phyloP scores from a whole-genome alignment of 1,139 yeast genomes.

The Eremothecium cymbalariae region DNA sequence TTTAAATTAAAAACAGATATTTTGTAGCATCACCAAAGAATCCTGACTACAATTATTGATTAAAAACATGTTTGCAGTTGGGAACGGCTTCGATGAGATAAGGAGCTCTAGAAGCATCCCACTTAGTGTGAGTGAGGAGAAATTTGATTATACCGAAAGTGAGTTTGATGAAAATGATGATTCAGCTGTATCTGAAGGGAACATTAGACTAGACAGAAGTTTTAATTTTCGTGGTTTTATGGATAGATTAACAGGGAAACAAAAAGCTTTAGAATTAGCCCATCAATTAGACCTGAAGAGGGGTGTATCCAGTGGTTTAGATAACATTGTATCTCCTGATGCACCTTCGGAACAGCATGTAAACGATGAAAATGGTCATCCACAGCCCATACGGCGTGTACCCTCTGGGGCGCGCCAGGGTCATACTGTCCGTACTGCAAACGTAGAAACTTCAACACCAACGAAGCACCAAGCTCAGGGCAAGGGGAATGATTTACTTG shows the following conservation, averaged over 20 bases:
- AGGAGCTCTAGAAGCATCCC: conserved; percentile 6
- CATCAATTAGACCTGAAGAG: conserved; percentile 16
- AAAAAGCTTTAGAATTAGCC: conserved; percentile 19
- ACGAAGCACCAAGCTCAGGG: conserved; percentile 12
- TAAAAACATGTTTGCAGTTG: conserved; percentile 9
- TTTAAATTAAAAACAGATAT: no score
- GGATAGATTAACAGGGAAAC: conserved; percentile 17
- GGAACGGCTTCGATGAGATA: conserved; percentile 8
- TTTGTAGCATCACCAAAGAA: no score
- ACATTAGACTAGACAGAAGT: conserved; percentile 8
- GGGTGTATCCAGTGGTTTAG: conserved; percentile 5
- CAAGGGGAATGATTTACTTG: conserved; percentile 13
- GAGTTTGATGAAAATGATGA: conserved; percentile 13
- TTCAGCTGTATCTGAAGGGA: conserved; percentile 9
- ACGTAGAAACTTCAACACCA: conserved; percentile 15
- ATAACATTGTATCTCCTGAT: conserved; percentile 1
- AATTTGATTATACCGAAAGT: conserved; percentile 16
- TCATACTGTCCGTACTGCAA: conserved; percentile 12
- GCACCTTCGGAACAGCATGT: conserved; percentile 1
- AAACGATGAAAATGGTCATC: conserved; percentile 2
- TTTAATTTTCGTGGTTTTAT: conserved; percentile 15
- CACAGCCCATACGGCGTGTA: conserved; percentile 11
- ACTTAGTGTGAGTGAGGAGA: conserved; percentile 12
- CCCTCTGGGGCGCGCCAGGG: conserved; percentile 18
- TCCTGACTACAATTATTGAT: no score